These are phyloP conservation scores for Pseudodiploospora longispora DNA, from an alignment of 2,329 filamentous ascomycete species.

Conservation along the genomic window DNA sequence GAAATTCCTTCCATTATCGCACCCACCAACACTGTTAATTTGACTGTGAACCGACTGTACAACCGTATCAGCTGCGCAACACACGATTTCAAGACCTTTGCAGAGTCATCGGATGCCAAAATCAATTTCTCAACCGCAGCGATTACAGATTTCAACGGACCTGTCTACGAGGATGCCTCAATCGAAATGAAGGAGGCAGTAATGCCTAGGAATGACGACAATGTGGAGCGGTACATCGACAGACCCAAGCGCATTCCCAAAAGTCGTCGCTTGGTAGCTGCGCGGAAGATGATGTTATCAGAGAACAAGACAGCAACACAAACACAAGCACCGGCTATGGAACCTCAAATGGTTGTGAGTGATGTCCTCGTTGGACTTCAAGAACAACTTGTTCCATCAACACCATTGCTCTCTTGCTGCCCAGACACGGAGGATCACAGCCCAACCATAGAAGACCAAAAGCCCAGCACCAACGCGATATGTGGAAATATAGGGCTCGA, in stretches of 20 bases:
- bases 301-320: conserved; percentile 1
- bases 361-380: too few species aligned
- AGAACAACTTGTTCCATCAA: too few species aligned
- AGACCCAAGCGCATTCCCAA: background rate
- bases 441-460: too few species aligned
- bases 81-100: background rate
- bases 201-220: conserved; percentile 2
- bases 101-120: background rate
- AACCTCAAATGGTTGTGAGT: too few species aligned
- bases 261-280: background rate
- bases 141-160: background rate
- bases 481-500: too few species aligned
- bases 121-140: background rate
- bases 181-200: background rate
- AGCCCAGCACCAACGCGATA: too few species aligned
- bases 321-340: background rate
- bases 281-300: background rate
- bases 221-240: conserved; percentile 1
- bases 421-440: too few species aligned
- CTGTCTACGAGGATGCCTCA: background rate
- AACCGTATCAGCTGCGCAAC: background rate
- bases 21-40: conserved; percentile 1
- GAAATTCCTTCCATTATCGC: background rate
- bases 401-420: too few species aligned
- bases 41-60: conserved; percentile 7